Percentiles rank a stretch among this genome's conserved stretches.
phyloP scores from a whole-genome alignment of 495 filamentous ascomycete species.

The Pyrenopolyporus hunteri region DNA sequence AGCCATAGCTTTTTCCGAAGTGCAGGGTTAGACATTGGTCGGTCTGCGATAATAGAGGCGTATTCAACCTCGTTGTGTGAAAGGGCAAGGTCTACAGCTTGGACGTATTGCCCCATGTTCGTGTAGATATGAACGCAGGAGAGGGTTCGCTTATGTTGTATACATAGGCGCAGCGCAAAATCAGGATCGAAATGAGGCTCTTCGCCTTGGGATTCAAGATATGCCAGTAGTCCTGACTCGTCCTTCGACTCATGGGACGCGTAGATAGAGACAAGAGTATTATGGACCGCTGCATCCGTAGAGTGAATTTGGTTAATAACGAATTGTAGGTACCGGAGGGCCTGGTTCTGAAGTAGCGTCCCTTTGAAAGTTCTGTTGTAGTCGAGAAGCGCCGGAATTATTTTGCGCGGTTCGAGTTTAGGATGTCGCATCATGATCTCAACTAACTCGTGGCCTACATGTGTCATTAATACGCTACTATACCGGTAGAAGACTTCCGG shows the following conservation, averaged over 20 bases:
- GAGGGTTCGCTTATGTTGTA: conserved; percentile 88
- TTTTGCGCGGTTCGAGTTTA: conserved; percentile 82
- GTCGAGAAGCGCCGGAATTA: conserved; percentile 91
- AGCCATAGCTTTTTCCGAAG: conserved; percentile 95
- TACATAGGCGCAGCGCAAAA: conserved; percentile 94
- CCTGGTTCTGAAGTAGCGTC: conserved; percentile 79
- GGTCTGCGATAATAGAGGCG: conserved; percentile 86
- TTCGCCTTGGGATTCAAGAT: conserved; percentile 76
- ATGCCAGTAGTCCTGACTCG: conserved; percentile 82
- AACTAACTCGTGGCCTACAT: conserved; percentile 80
- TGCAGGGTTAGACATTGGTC: conserved; percentile 75
- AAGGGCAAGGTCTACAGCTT: conserved; percentile 90
- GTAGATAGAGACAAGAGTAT: conserved; percentile 95
- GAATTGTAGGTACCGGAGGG: conserved; percentile 90
- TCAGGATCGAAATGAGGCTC: conserved; percentile 89
- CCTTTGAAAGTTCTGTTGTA: conserved; percentile 80
- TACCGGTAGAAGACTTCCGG: conserved; percentile 95
- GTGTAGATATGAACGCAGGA: conserved; percentile 96
- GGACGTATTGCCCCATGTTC: conserved; percentile 88
- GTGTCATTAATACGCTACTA: conserved; percentile 92
- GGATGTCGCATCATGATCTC: conserved; percentile 93
- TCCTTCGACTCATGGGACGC: conserved; percentile 82
- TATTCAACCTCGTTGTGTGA: conserved; percentile 88
- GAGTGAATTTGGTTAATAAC: conserved; percentile 87
- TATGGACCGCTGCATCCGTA: conserved; percentile 90